Percentiles rank a stretch among this genome's conserved stretches.
Conservation (phyloP, 352 stramenopile species). For the Plasmopara muralis region DNA sequence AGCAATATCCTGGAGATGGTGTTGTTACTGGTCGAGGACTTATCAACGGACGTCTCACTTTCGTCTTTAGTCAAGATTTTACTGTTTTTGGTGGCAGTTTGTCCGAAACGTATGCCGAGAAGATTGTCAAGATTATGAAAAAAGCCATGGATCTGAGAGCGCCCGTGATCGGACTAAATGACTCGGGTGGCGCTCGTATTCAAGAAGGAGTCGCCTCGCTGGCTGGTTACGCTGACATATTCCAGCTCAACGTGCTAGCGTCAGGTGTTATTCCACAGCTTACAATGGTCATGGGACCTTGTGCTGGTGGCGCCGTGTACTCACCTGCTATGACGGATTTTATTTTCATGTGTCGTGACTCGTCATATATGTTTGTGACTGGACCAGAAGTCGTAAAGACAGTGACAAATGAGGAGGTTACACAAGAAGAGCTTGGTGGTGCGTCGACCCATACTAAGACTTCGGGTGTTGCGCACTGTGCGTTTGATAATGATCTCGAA, state of each 20-base stretch:
- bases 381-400: conserved; percentile 98
- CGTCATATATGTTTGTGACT: conserved; percentile 99
- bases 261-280: conserved; percentile 94
- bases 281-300: conserved; percentile 97
- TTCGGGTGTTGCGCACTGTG: conserved; percentile 91
- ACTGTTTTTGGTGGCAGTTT: conserved; percentile 96
- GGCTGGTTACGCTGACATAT: conserved; percentile 97
- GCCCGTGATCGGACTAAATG: conserved; percentile 97
- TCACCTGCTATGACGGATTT: conserved; percentile 98
- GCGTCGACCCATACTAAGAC: conserved; percentile 93
- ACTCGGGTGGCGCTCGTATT: conserved; percentile 96
- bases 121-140: conserved; percentile 99
- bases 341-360: conserved; percentile 97
- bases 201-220: conserved; percentile 97
- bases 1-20: conserved; percentile 91
- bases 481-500: conserved; percentile 96
- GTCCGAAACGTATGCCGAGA: conserved; percentile 94
- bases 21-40: conserved; percentile 92
- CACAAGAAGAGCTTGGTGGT: conserved; percentile 92
- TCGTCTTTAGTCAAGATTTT: conserved; percentile 97
- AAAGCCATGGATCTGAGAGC: conserved; percentile 93
- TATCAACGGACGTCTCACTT: conserved; percentile 94
- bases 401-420: conserved; percentile 96
- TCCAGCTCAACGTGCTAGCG: conserved; percentile 96
- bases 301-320: conserved; percentile 92